These are phyloP conservation scores for Neurospora tetraspora DNA, from an alignment of 495 filamentous ascomycete species.

Conservation along the genomic window DNA sequence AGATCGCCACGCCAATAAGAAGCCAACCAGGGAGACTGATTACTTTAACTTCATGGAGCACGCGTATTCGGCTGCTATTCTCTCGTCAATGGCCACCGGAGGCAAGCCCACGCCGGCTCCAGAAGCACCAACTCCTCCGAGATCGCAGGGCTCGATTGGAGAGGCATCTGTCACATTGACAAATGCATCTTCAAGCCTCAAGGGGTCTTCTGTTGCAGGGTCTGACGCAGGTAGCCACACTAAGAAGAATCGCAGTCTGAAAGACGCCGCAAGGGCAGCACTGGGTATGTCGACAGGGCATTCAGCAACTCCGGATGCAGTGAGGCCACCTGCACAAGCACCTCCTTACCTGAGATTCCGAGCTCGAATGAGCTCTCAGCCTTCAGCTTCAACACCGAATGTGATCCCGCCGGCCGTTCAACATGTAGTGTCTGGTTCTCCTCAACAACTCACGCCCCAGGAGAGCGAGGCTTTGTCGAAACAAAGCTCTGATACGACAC, in stretches of 20 bases:
- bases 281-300: conserved; percentile 10
- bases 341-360: conserved; percentile 12
- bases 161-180: neutral
- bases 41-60: conserved; percentile 18
- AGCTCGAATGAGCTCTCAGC: conserved; percentile 7
- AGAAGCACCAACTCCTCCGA: conserved; percentile 5
- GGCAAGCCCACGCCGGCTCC: neutral
- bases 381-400: neutral
- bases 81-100: neutral
- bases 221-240: conserved; percentile 7
- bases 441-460: neutral
- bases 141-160: conserved; percentile 8
- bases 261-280: conserved; percentile 17
- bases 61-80: conserved; percentile 2
- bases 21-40: conserved; percentile 7
- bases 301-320: neutral
- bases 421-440: neutral
- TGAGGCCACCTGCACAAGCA: neutral
- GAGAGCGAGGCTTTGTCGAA: neutral
- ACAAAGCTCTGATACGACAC: conserved; percentile 1
- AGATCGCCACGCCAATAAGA: neutral
- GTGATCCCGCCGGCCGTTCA: neutral
- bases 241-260: conserved; percentile 17
- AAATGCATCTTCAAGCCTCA: conserved; percentile 3
- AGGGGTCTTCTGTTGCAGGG: conserved; percentile 7